Evolutionary conservation across 208 protist species (phyloP), one percentile per base, ranked within the genome.

Genomic region (Crithidia sp.): DNA sequence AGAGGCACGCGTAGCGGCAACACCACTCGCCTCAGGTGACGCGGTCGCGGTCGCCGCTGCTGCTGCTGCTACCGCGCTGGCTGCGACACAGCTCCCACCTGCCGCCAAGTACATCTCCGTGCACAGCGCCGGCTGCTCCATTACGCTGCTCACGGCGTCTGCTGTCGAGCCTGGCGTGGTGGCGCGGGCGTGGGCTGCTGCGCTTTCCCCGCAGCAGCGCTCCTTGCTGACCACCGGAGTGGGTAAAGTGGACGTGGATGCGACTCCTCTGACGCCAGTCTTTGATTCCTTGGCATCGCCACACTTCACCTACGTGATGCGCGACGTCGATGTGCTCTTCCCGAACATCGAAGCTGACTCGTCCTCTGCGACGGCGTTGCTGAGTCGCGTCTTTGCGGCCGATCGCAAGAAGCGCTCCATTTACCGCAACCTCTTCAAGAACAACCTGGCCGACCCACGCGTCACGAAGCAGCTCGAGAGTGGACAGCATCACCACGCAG

Each of bases 291-390:
- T 82, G 4, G 67, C 77, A 9, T 62, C 65, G 7, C 55, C 77
- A 2, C 77, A 82, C 55, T 69, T 82, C 61, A 82, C 77, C 7
- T 82, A 77, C 50, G 71, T 63, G 3, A 76, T 82, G 77, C 69
- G 77, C 5, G 70, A 76, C 14, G 70, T 77, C 4, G 77, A 82
- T 62, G 28, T 76, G 8, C 70, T 82, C 5, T 76, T 82, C 37
- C 77, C 77, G 7, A 82, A 69, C 64, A 62, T 82, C 28, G 77
- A 82, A n/a, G 16, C 70, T 16, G 44, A 56, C 36, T n/a, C 59
- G 16, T 40, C 75, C 10, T 61, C 69, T n/a, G 10, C 56, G 47
- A 39, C 55, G 2, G 5, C 75, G 5, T 41, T 28, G 19, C 64
- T 53, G 17, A 73, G 58, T 55, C 47, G 58, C 53, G 54, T 73